Evolutionary conservation across 164 flowering plant genomes (phyloP), one percentile per base, ranked within the genome.

Genomic region (Aristolochia fimbriata): DNA sequence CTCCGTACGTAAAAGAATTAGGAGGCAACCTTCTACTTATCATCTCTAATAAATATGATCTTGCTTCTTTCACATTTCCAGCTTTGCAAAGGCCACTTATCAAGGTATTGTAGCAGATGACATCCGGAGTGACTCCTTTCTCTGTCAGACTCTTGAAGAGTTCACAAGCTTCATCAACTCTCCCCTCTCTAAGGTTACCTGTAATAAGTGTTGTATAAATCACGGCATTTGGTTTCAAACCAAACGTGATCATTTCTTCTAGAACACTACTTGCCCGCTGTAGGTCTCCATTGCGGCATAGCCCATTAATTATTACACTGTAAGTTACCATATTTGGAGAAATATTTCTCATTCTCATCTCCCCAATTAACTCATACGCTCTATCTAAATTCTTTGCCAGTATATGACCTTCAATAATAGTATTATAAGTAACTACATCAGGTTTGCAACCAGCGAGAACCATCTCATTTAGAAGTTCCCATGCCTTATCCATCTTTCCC

Each of bases 31-130:
- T 84, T 23, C 62, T 71, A 14, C 65, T 76, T 62, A 51, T 19
- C 88, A 88, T 84, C 65, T 80, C 85, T 45, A 30, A 56, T 16
- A 85, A 62, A 65, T 66, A 78, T 16, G 37, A 52, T 65, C 48
- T 72, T 33, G 97, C 92, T 53, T 82, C 84, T 31, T 74, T 82
- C 83, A 84, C 74, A 62, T 65, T 77, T 64, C 68, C 67, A 20
- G 70, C 80, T 59, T 83, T 81, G 76, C 88, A 80, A 22, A 83
- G 80, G 60, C 89, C 87, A 57, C 52, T 65, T 57, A 91, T 76
- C 41, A 85, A 68, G 54, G 83, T 58, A 68, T 82, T 85, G 57
- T 78, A 90, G 70, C 87, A 81, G 61, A 81, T 76, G 7, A 66
- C 75, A 71, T 90, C 90, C n/a, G 87, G 88, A 11, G n/a, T 20